These are phyloP conservation scores for Fusarium pseudonygamai DNA, from an alignment of 2,329 filamentous ascomycete genomes.

Conservation along the genomic window DNA sequence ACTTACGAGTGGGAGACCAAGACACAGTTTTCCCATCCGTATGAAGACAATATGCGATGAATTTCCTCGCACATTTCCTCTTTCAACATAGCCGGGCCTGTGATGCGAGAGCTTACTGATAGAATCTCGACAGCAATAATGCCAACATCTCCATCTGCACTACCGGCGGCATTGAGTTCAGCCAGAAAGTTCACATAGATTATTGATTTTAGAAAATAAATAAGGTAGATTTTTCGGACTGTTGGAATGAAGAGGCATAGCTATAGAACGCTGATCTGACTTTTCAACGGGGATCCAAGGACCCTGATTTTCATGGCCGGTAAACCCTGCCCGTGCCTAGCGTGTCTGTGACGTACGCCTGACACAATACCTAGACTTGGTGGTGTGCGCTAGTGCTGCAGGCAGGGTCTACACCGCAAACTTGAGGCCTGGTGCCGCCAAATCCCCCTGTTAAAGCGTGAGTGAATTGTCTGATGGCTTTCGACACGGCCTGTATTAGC, in stretches of 20 bases:
- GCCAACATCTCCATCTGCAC: conserved; percentile 60
- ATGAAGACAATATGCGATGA: conserved; percentile 58
- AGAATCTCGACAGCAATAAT: conserved; percentile 68
- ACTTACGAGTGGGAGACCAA: conserved; percentile 59
- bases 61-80: conserved; percentile 63
- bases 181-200: conserved; percentile 62
- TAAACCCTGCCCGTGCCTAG: neutral
- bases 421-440: neutral
- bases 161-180: conserved; percentile 56
- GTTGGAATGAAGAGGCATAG: neutral
- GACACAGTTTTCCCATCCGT: conserved; percentile 62
- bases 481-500: neutral
- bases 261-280: neutral
- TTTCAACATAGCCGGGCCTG: conserved; percentile 56
- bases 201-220: rapidly evolving
- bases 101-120: conserved; percentile 66
- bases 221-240: neutral
- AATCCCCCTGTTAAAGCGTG: neutral
- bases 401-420: neutral
- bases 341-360: neutral
- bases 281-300: neutral
- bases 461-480: neutral
- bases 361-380: neutral
- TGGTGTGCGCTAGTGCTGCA: neutral
- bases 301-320: neutral